Conservation (phyloP, 805 yeast genomes). For the Cyberlindnera amylophila region DNA sequence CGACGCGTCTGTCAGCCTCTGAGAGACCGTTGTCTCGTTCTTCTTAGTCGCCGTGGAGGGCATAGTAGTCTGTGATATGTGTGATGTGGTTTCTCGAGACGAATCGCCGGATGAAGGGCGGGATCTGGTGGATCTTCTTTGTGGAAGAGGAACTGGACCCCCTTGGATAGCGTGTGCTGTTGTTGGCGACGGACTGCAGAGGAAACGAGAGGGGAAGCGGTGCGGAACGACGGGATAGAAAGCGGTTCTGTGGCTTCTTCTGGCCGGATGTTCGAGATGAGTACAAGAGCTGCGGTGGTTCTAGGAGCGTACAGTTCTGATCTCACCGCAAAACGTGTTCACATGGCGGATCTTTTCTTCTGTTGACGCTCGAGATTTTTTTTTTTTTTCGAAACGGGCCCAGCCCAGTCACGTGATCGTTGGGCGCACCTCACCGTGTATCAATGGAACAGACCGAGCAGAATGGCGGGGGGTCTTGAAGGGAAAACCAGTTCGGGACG, state of each 20-base stretch:
- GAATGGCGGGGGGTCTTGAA: no score
- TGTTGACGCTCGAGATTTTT: constrained; percentile 1
- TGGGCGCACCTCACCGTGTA: no score
- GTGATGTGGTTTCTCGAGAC: no score
- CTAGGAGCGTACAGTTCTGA: no score
- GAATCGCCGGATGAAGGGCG: background rate
- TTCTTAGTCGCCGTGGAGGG: constrained; percentile 7
- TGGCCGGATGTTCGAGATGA: no score
- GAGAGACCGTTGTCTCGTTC: constrained; percentile 13
- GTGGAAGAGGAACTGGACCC: no score
- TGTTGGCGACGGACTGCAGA: no score
- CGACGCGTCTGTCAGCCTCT: constrained; percentile 10
- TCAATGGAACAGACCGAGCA: no score
- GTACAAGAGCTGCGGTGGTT: no score
- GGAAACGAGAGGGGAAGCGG: background rate
- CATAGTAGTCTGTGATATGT: no score
- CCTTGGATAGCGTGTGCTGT: no score
- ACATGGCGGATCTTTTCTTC: background rate
- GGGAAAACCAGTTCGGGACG: no score
- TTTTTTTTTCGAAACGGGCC: background rate
- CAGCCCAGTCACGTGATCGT: constrained; percentile 1
- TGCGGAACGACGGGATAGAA: background rate
- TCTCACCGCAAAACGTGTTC: background rate
- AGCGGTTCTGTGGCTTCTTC: background rate
- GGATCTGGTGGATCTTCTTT: background rate